phyloP scores from a whole-genome alignment of 805 yeast species.

The Yarrowia divulgata region DNA sequence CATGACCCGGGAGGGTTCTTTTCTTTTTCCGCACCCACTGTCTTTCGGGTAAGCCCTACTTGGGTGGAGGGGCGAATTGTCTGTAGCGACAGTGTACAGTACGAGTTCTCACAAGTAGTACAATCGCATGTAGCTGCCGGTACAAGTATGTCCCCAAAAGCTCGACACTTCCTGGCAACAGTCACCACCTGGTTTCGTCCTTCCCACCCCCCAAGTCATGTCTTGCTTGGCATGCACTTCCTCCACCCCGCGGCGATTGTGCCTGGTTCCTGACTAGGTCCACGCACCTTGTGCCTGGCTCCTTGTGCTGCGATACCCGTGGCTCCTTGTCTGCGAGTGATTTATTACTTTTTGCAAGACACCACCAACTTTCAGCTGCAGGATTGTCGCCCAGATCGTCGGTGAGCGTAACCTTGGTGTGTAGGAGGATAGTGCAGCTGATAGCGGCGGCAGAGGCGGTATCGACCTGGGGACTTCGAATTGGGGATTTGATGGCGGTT shows the following conservation, averaged over 20 bases:
- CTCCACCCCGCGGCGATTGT: slow-evolving; percentile 18
- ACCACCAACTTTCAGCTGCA: slow-evolving; percentile 6
- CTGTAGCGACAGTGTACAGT: no score
- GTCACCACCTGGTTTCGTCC: no score
- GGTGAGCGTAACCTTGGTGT: no score
- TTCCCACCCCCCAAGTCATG: no score
- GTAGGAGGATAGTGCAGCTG: neutral
- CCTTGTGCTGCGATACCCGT: no score
- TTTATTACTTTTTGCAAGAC: slow-evolving; percentile 24
- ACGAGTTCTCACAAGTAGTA: no score
- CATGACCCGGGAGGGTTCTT: neutral
- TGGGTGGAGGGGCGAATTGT: no score
- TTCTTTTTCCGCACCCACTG: neutral
- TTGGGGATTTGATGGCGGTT: neutral
- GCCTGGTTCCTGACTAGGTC: slow-evolving; percentile 4
- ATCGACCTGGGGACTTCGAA: neutral
- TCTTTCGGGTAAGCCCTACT: no score
- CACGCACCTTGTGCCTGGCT: no score
- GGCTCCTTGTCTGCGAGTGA: slow-evolving; percentile 11
- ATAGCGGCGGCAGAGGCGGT: neutral
- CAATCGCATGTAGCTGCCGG: no score
- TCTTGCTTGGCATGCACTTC: slow-evolving; percentile 28
- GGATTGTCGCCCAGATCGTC: slow-evolving; percentile 9
- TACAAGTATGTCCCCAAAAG: no score
- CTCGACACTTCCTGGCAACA: no score